Evolutionary conservation across 2,329 filamentous ascomycete genomes (phyloP), one percentile per base, ranked within the genome.

Genomic region (Aschersonia sp.): DNA sequence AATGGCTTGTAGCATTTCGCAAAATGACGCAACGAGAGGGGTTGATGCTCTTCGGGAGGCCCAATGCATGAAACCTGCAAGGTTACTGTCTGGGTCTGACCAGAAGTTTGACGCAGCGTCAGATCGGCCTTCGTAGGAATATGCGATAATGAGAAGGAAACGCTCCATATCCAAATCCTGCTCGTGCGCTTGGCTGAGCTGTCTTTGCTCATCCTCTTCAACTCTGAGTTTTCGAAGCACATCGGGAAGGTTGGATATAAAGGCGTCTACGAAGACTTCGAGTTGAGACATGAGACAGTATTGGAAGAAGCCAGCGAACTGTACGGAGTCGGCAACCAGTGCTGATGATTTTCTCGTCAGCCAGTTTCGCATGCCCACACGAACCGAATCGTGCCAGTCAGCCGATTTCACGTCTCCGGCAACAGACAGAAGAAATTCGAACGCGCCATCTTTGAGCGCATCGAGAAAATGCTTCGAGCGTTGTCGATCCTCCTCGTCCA

Each of bases 41-140:
- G 94, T 96, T 0, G 94, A 95, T 51, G 94, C 88, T 56, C 92
- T 77, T 55, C 87, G 83, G 4, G 92, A 95, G n/a, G 89, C 86
- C 92, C 92, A 98, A 53, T 94, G 86, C 61, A 98, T 75, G 60
- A 98, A 98, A 0, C 92, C 92, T 52, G 89, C 86, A 33, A 98
- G 70, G 55, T 96, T 95, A 59, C 88, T 88, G 57, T 98, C 92
- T 2, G 85, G 81, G 59, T 96, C 89, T 33, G 78, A 77, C 92
- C 92, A 98, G 56, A 97, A 97, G 43, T 82, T 84, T 58, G 86
- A 79, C 8, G 89, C 87, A 30, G 87, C 84, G 46, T 95, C 87
- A 12, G 85, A 78, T 37, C 88, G 83, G 32, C 83, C 80, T 58
- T 97, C 87, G 58, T 90, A 98, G 5, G 88, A 79, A 59, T 92